Percentiles rank a stretch among this genome's conserved stretches.
Evolutionary conservation across 345 rosid species (phyloP).

Genomic region (Eucalyptus polyanthemos): DNA sequence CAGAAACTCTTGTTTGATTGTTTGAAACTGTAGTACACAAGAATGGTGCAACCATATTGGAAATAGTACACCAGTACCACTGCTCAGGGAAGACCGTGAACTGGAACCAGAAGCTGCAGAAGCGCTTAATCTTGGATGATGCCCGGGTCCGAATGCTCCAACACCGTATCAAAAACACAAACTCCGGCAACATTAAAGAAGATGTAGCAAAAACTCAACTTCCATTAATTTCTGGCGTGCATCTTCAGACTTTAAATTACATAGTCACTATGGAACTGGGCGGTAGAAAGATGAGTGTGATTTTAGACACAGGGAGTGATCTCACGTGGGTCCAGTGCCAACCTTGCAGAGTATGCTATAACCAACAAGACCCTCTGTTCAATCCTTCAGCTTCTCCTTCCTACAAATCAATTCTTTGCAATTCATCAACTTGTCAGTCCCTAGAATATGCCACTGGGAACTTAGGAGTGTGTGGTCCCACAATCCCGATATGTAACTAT

Average conservation of each 20-base stretch:
- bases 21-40: slow-evolving; percentile 22
- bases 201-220: slow-evolving; percentile 19
- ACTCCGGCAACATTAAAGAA: neutral
- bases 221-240: slow-evolving; percentile 58
- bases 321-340: slow-evolving; percentile 94
- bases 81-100: slow-evolving; percentile 34
- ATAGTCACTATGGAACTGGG: slow-evolving; percentile 54
- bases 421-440: slow-evolving; percentile 58
- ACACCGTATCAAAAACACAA: slow-evolving; percentile 20
- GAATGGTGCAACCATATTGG: slow-evolving; percentile 48
- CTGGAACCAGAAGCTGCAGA: slow-evolving; percentile 47
- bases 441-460: slow-evolving; percentile 39
- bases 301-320: slow-evolving; percentile 92
- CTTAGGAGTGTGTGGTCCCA: slow-evolving; percentile 23
- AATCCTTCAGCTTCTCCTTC: slow-evolving; percentile 55
- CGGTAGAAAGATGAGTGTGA: slow-evolving; percentile 41
- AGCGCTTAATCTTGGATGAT: slow-evolving; percentile 43
- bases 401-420: slow-evolving; percentile 41
- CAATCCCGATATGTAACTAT: slow-evolving; percentile 40
- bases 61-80: slow-evolving; percentile 55
- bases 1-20: neutral
- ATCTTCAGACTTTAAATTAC: slow-evolving; percentile 62
- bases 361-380: slow-evolving; percentile 64
- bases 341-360: slow-evolving; percentile 66
- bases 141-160: slow-evolving; percentile 39